Base-by-base conservation (phyloP, 768 basidiomycete genomes). In the Agaricus bisporus region DNA sequence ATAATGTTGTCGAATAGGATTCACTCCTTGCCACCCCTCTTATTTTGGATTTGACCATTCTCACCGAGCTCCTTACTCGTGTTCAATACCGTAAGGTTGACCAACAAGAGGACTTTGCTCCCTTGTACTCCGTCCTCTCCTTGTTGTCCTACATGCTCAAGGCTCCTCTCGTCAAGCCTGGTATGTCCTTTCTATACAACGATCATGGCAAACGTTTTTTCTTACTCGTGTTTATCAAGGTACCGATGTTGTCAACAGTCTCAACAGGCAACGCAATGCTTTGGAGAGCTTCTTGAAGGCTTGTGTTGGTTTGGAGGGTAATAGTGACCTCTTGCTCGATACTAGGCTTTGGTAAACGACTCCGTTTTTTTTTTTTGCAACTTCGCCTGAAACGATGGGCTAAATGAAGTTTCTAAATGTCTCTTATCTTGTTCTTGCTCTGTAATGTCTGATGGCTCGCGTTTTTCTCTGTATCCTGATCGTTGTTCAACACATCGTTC, bases 121-220 rank as follows among this genome's bases (percentile, higher is more conserved):
- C 88, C 0, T 75, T 98, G 17, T 91, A 99, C 79, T 80, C 89
- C 3, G 89, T 99, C 55, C 77, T 99, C 51, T 95, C 93, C 38
- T 81, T 98, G 57, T 79, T 98, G 51, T 89, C 86, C 41, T 98
- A 95, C 79, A 95, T 98, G 93, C 85, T 95, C 73, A 97, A 97
- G 79, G 94, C 93, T 0, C 92, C 93, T n/a, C 82, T 95, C 64
- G 93, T 95, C 72, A 95, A 95, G 77, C 91, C 89, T 61, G 89
- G 85, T 79, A 62, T 55, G 76, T 60, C 2, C 12, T 43, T 17
- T 22, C 41, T 26, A 18, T 25, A 37, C 42, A 45, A 20, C 11
- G 20, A 41, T 55, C 41, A 36, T 18, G 7, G 11, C 4, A 7
- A 11, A 32, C 11, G 32, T 11, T 32, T 42, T 56, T 45, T 14